A percentile compares a stretch with the other conserved stretches of the same genome.
phyloP scores from a whole-genome alignment of 2,329 filamentous ascomycete genomes.

The Xylariaceae sp. region DNA sequence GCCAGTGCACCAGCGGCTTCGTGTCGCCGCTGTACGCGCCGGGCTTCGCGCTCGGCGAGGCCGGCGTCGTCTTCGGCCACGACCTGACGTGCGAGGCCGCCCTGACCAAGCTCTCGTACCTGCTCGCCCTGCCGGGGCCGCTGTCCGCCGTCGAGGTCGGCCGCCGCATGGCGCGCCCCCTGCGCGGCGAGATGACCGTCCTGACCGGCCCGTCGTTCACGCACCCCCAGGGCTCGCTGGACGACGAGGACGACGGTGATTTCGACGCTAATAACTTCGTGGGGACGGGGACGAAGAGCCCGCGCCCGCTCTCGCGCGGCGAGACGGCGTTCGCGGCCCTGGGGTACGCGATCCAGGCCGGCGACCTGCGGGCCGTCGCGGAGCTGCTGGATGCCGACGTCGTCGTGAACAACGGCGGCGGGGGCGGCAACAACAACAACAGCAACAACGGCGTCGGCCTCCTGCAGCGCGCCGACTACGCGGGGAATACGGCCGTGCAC shows the following conservation, averaged over 20 bases:
- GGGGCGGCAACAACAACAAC: constrained; percentile 32
- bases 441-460: constrained; percentile 65
- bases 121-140: constrained; percentile 72
- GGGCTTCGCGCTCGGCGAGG: constrained; percentile 76
- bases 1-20: constrained; percentile 81
- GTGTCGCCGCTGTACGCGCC: constrained; percentile 80
- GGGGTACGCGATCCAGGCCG: constrained; percentile 79
- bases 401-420: too few species aligned
- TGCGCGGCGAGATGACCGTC: constrained; percentile 87
- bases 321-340: constrained; percentile 75
- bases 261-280: constrained; percentile 46
- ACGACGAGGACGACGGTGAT: constrained; percentile 41
- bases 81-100: constrained; percentile 91
- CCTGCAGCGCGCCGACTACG: constrained; percentile 78
- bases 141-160: constrained; percentile 71
- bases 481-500: constrained; percentile 74
- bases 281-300: constrained; percentile 66
- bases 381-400: constrained; percentile 72
- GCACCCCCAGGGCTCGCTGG: constrained; percentile 68
- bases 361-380: constrained; percentile 68
- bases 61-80: constrained; percentile 86
- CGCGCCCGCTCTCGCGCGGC: constrained; percentile 51
- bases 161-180: constrained; percentile 72
- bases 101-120: constrained; percentile 87
- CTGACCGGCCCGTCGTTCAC: constrained; percentile 74